Evolutionary conservation across 345 rosid genomes (phyloP).

Genomic region (Populus simonii): DNA sequence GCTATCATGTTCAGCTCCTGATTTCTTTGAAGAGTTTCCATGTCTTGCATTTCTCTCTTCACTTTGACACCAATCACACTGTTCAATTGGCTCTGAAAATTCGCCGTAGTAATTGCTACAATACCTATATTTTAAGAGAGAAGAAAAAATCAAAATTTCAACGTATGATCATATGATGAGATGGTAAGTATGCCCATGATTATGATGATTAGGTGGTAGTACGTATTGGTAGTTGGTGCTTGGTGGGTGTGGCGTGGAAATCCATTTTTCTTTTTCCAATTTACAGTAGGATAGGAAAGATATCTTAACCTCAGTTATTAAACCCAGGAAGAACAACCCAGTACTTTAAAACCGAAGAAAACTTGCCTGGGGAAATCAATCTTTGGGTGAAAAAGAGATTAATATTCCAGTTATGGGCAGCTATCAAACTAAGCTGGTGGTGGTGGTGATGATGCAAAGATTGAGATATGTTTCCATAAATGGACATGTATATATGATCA

Average conservation of each 20-base stretch:
- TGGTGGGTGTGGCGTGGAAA: conserved; percentile 14
- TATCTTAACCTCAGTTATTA: neutral
- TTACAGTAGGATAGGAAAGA: neutral
- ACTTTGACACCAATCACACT: conserved; percentile 91
- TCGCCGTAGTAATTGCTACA: conserved; percentile 87
- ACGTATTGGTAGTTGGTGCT: conserved; percentile 13
- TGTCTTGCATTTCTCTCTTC: conserved; percentile 48
- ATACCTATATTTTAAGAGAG: conserved; percentile 45
- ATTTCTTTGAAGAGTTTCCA: conserved; percentile 47
- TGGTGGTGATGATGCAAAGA: neutral
- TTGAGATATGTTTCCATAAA: neutral
- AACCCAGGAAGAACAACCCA: neutral
- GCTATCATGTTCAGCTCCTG: conserved; percentile 28
- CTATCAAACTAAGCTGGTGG: conserved; percentile 17
- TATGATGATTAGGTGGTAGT: conserved; percentile 7
- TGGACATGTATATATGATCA: neutral
- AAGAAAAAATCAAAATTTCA: neutral
- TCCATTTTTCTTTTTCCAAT: neutral
- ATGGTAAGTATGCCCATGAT: neutral
- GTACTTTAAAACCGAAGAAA: too few species aligned
- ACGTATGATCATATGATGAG: neutral
- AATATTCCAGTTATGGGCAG: conserved; percentile 25
- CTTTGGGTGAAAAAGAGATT: conserved; percentile 9
- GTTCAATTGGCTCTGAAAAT: conserved; percentile 51
- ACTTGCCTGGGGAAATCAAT: neutral